A percentile compares a stretch with the other conserved stretches of the same genome.
Conservation (phyloP, 805 yeast genomes). For the Candida montana region DNA sequence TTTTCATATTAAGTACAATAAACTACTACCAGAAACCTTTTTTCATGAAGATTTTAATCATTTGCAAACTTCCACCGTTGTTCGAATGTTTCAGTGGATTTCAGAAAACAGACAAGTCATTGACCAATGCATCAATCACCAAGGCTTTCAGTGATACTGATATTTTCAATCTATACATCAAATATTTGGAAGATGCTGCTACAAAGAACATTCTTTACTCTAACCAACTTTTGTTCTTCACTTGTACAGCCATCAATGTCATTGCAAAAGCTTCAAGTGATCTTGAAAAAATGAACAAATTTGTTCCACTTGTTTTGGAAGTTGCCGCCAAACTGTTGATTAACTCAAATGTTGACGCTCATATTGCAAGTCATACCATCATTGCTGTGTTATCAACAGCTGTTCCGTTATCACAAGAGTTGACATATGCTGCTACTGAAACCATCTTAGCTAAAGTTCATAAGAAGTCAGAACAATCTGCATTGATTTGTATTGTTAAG, state of each 20-base stretch:
- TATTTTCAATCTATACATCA: constrained; percentile 60
- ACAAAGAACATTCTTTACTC: constrained; percentile 55
- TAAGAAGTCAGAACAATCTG: constrained; percentile 35
- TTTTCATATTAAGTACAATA: constrained; percentile 61
- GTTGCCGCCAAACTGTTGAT: constrained; percentile 50
- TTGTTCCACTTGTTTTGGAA: constrained; percentile 55
- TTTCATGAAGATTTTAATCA: constrained; percentile 70
- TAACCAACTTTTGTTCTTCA: constrained; percentile 71
- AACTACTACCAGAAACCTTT: constrained; percentile 76
- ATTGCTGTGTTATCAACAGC: constrained; percentile 74
- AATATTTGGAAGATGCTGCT: constrained; percentile 40
- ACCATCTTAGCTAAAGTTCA: constrained; percentile 48
- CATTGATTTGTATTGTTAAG: constrained; percentile 42
- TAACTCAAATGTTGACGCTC: constrained; percentile 51
- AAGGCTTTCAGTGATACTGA: constrained; percentile 70
- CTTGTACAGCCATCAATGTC: constrained; percentile 63
- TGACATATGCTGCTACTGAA: constrained; percentile 55
- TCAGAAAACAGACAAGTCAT: constrained; percentile 57
- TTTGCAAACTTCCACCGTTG: constrained; percentile 71
- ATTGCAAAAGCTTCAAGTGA: constrained; percentile 49
- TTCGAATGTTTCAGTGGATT: constrained; percentile 68
- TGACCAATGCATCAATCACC: constrained; percentile 62
- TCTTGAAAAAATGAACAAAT: constrained; percentile 38
- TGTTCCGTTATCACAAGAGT: constrained; percentile 52
- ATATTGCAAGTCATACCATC: constrained; percentile 78